Base-by-base conservation (phyloP, 257 asterid genomes). In the Nicotiana sylvestris region DNA sequence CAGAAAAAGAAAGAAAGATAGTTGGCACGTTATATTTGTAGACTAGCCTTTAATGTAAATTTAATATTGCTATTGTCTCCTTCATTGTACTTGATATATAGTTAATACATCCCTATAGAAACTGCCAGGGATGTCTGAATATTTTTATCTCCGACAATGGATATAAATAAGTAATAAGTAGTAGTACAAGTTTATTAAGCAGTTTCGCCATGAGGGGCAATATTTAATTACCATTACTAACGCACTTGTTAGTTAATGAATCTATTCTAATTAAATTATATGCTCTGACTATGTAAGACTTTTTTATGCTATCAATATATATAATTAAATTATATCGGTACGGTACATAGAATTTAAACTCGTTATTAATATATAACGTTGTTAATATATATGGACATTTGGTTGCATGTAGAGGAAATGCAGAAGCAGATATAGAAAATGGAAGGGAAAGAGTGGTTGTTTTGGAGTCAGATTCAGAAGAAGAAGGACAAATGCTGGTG, bases 351-450 rank as follows among this genome's bases (percentile, higher is more conserved):
- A 53, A 53, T 3, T 12, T 53, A 53, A 53, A 53, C 18, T 53
- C 57, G 5, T 53, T 12, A 53, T 12, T 69, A 39, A 69, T 2
- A 35, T 35, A 29, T 29, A 29, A 29, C 21, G 21, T 21, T 21
- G 0, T 21, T 21, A 21, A 21, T 21, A 68, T 37, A 2, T 18
- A 17, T 39, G 32, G 5, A 57, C 62, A 5, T 16, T 16, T 82
- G 39, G 25, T 27, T 27, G 27, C 81, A n/a, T 39, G 77, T 35
- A 92, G 97, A 86, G 85, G n/a, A 27, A 90, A 91, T 61, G 84
- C 51, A 46, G 92, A 85, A 58, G 25, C 16, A 32, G 92, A 88
- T 55, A 76, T 82, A 83, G 89, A 82, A 58, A 78, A 79, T 62
- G 76, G 66, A 72, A 72, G 0, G 37, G 78, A 72, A 25, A 72